Conservation (phyloP, 495 filamentous ascomycete species). For the Sphaerosporella brunnea region DNA sequence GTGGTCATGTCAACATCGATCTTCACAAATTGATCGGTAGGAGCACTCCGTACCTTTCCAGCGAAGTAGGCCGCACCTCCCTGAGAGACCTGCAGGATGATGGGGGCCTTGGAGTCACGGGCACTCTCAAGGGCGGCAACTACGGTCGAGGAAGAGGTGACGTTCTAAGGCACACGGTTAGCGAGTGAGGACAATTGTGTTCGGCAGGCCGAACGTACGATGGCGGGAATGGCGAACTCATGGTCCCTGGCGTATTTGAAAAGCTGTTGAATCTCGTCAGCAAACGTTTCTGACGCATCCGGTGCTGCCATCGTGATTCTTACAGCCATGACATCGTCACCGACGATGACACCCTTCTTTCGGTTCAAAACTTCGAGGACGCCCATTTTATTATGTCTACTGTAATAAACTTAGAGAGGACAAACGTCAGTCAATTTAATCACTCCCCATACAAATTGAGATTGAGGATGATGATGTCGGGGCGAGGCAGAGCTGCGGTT, state of each 20-base stretch:
- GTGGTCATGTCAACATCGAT: neutral
- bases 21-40: too few relatives aligned
- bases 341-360: slow-evolving; percentile 73
- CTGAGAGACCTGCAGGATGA: slow-evolving; percentile 83
- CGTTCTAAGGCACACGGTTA: slow-evolving; percentile 38
- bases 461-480: too few relatives aligned
- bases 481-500: too few relatives aligned
- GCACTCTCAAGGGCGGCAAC: slow-evolving; percentile 50
- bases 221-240: slow-evolving; percentile 75
- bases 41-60: slow-evolving; percentile 45
- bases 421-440: too few relatives aligned
- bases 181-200: too few relatives aligned
- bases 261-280: too few relatives aligned
- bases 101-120: slow-evolving; percentile 66
- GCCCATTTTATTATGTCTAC: slow-evolving; percentile 33
- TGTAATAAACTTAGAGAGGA: too few relatives aligned
- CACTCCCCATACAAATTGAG: too few relatives aligned
- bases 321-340: slow-evolving; percentile 54
- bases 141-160: slow-evolving; percentile 44
- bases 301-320: too few relatives aligned
- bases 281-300: too few relatives aligned
- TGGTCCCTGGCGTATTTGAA: slow-evolving; percentile 77
- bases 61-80: slow-evolving; percentile 90
- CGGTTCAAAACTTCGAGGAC: slow-evolving; percentile 46
- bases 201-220: slow-evolving; percentile 41